Evolutionary conservation across 441 rosid species (phyloP).

Genomic region (Adansonia gregorii): DNA sequence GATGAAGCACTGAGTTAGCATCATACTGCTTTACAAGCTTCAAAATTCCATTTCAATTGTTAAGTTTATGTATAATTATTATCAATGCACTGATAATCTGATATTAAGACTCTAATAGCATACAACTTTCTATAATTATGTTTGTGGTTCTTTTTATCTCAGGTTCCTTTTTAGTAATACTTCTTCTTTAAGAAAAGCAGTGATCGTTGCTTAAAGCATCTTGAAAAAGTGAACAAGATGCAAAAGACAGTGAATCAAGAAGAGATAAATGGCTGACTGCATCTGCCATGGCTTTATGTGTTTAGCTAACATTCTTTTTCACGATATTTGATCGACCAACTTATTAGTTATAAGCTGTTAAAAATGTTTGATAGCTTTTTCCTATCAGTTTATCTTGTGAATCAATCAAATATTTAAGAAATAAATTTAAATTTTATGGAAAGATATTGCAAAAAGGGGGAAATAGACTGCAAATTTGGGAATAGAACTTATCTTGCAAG

Average conservation of each 20-base stretch:
- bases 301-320: too few relatives aligned
- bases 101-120: background rate
- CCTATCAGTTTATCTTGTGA: background rate
- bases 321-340: too few relatives aligned
- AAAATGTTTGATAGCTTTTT: background rate
- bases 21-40: slow-evolving; percentile 19
- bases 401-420: background rate
- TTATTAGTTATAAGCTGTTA: background rate
- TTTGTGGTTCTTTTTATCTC: background rate
- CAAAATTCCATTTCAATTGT: background rate
- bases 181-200: background rate
- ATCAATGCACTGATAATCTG: slow-evolving; percentile 3
- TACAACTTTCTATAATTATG: background rate
- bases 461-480: background rate
- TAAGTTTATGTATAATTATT: slow-evolving; percentile 21
- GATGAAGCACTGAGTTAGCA: slow-evolving; percentile 17
- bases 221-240: background rate
- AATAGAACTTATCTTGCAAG: background rate
- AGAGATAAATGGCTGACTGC: background rate
- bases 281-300: background rate
- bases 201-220: background rate
- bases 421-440: too few relatives aligned
- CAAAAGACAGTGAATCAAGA: background rate
- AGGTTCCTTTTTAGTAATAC: background rate
- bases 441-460: background rate